Percentiles rank a stretch among this genome's conserved stretches.
Conservation (phyloP, 1,284 basidiomycete species). For the Acaromyces ingoldii region DNA sequence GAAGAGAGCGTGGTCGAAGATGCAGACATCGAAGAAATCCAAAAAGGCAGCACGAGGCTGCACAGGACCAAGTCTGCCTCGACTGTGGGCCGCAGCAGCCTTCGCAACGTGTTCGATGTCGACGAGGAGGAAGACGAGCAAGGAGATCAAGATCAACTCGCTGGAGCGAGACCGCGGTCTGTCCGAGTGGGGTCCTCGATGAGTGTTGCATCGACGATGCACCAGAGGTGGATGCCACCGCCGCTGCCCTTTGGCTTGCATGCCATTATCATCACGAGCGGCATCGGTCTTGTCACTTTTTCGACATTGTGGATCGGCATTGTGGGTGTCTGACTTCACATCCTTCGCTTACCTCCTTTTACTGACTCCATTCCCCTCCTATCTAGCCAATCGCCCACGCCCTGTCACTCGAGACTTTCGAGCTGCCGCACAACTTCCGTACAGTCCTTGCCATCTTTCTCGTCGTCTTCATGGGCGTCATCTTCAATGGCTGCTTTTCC, state of each 20-base stretch:
- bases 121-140: neutral
- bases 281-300: slow-evolving; percentile 42
- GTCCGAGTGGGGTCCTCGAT: no score
- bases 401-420: slow-evolving; percentile 36
- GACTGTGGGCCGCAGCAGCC: no score
- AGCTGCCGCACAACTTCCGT: slow-evolving; percentile 29
- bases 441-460: slow-evolving; percentile 22
- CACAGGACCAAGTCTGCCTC: slow-evolving; percentile 20
- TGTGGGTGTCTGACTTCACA: slow-evolving; percentile 9
- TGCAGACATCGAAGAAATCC: slow-evolving; percentile 26
- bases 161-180: no score
- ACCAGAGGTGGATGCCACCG: slow-evolving; percentile 27
- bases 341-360: neutral
- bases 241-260: slow-evolving; percentile 49
- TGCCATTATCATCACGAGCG: slow-evolving; percentile 46
- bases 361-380: no score
- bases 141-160: no score
- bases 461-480: slow-evolving; percentile 36
- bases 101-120: neutral
- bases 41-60: slow-evolving; percentile 25
- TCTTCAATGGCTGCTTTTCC: slow-evolving; percentile 48
- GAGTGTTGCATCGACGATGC: no score
- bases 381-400: slow-evolving; percentile 20
- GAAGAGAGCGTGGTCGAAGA: slow-evolving; percentile 32
- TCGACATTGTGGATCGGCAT: slow-evolving; percentile 40